These are phyloP conservation scores for Musa schizocarpa DNA, from an alignment of 176 grass and related monocot genomes.

Conservation along the genomic window DNA sequence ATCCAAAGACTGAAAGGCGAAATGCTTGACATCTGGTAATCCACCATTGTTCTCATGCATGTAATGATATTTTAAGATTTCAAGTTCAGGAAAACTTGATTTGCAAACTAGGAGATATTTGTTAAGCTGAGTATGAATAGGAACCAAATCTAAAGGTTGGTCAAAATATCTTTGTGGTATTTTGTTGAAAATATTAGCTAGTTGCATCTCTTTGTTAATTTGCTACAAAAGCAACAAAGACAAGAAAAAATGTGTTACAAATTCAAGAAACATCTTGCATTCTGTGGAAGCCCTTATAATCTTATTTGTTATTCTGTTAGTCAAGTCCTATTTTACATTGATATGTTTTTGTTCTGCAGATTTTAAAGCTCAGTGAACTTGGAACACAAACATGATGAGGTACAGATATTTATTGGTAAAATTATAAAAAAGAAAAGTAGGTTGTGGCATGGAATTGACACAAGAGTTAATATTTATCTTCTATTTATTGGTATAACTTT, in stretches of 20 bases:
- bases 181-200: not conserved
- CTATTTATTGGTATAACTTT: not conserved
- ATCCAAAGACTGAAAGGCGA: constrained; percentile 34
- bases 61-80: not conserved
- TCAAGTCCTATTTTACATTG: not conserved
- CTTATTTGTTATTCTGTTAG: not conserved
- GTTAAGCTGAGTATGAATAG: not conserved
- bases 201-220: not conserved
- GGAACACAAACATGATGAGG: not conserved
- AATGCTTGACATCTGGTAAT: constrained; percentile 12
- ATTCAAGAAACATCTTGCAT: not conserved
- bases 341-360: too few species aligned
- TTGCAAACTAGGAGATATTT: not conserved
- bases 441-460: not conserved
- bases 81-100: not conserved
- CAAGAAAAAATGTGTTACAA: not conserved
- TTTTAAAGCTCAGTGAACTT: not conserved
- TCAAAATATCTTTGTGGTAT: not conserved
- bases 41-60: not conserved
- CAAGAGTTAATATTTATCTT: not conserved
- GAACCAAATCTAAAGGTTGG: not conserved
- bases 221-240: not conserved
- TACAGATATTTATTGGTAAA: not conserved
- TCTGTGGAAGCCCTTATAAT: not conserved
- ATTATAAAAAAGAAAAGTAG: too few species aligned